Evolutionary conservation across 2,329 filamentous ascomycete genomes (phyloP).

Genomic region (Cordyceps fumosorosea): DNA sequence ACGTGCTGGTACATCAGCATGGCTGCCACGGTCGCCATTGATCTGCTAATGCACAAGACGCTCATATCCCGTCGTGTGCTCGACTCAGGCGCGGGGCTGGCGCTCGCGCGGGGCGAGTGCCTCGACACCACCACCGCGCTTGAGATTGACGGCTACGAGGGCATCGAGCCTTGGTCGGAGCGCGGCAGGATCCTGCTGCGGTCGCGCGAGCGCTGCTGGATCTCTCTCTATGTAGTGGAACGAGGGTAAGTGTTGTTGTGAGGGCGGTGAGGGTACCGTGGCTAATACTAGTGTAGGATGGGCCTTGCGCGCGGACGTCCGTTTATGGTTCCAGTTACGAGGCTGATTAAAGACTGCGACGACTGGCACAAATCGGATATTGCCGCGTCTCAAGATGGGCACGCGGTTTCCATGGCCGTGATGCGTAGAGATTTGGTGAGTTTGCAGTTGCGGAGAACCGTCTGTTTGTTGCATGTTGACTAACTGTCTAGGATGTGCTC

Average conservation of each 20-base stretch:
- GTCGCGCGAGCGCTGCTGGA: slow-evolving; percentile 62
- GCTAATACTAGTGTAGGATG: slow-evolving; percentile 34
- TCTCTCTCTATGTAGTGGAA: slow-evolving; percentile 66
- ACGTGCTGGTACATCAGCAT: slow-evolving; percentile 66
- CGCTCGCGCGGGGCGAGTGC: slow-evolving; percentile 57
- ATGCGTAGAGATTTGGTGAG: slow-evolving; percentile 58
- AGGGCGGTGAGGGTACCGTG: too few relatives aligned
- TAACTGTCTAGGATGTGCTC: slow-evolving; percentile 39
- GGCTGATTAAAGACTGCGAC: slow-evolving; percentile 60
- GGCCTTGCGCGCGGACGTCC: slow-evolving; percentile 63
- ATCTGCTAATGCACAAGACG: slow-evolving; percentile 64
- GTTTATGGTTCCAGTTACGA: slow-evolving; percentile 61
- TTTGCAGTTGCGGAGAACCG: background rate
- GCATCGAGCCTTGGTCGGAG: slow-evolving; percentile 54
- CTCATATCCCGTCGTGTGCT: slow-evolving; percentile 47
- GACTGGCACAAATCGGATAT: slow-evolving; percentile 59
- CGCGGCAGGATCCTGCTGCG: slow-evolving; percentile 55
- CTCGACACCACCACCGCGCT: slow-evolving; percentile 61
- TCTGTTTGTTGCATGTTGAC: background rate
- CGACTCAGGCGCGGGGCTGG: slow-evolving; percentile 38
- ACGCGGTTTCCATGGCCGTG: slow-evolving; percentile 66
- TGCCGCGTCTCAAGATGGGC: slow-evolving; percentile 61
- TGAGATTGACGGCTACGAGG: slow-evolving; percentile 59
- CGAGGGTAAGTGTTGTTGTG: slow-evolving; percentile 42
- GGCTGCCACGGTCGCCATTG: slow-evolving; percentile 62